Conservation (phyloP, 768 basidiomycete species). For the Tylopilus felleus region DNA sequence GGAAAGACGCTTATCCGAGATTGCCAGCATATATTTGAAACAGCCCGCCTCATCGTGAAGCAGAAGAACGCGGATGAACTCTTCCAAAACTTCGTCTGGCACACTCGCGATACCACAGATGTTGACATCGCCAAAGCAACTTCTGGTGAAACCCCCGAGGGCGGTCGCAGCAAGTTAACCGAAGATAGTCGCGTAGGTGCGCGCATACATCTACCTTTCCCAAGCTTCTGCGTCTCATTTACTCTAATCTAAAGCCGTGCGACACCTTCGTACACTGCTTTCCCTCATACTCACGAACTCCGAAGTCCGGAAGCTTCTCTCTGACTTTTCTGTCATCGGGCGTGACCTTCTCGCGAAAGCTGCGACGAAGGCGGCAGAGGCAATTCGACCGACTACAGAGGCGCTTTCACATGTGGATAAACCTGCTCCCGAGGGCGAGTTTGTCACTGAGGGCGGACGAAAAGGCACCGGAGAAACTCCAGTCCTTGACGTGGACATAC, state of each 20-base stretch:
- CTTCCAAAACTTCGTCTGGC: conserved; percentile 88
- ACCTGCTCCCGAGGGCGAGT: conserved; percentile 64
- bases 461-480: conserved; percentile 46
- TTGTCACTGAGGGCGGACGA: conserved; percentile 45
- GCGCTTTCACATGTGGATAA: conserved; percentile 64
- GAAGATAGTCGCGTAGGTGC: conserved; percentile 63
- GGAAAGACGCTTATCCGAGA: conserved; percentile 78
- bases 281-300: conserved; percentile 89
- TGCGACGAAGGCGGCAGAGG: conserved; percentile 65
- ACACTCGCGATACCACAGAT: conserved; percentile 55
- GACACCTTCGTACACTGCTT: conserved; percentile 84
- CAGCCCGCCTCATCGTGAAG: conserved; percentile 63
- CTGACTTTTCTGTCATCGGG: conserved; percentile 73
- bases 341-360: conserved; percentile 80
- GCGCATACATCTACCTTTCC: conserved; percentile 5
- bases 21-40: conserved; percentile 74
- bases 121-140: conserved; percentile 38
- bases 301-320: conserved; percentile 84
- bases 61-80: conserved; percentile 91
- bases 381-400: conserved; percentile 63
- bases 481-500: conserved; percentile 44
- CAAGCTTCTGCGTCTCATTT: conserved; percentile 4
- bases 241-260: conserved; percentile 52
- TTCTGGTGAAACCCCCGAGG: conserved; percentile 40
- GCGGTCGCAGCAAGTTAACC: conserved; percentile 51